Base-by-base conservation (phyloP, 345 rosid species). In the Corchorus capsularis region DNA sequence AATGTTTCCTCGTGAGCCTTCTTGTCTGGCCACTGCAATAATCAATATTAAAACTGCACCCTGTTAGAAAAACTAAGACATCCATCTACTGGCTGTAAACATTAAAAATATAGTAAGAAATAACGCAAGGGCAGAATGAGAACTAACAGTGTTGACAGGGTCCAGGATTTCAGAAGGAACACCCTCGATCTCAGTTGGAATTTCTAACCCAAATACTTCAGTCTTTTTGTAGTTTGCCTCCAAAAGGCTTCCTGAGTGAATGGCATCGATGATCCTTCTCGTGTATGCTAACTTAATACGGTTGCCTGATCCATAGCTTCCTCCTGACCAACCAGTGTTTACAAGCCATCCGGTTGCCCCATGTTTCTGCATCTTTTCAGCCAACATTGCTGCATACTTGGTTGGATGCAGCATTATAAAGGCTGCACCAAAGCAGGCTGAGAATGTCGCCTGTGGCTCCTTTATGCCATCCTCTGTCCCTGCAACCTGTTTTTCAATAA, bases 261-360 rank as follows among this genome's bases (percentile, higher is more conserved):
- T 91, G 34, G 97, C 97, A 63, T 94, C 93, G 4, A 94, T 91
- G 92, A 94, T 94, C 79, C 87, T 91, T 62, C 98, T 79, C 3
- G 98, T 94, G 77, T 93, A 93, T 15, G 88, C 78, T 78, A 94
- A 76, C 87, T 94, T 94, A 74, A 92, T 89, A n/a, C 98, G 94
- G 79, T 73, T 91, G 20, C 97, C 97, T 1, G 84, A 83, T 12
- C 98, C 97, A 69, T 92, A 94, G 67, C 98, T 91, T 82, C 99
- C 99, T 65, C 96, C 96, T 0, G 99, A 93, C 99, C 99, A 94
- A 65, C 98, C 97, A 15, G 99, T 94, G 86, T 94, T 94, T 60
- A 94, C 94, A 0, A 94, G 98, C 98, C 99, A 94, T 6, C 90
- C 98, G 0, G 98, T 93, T 12, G 98, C 93, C 32, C 98, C 98